Conservation (phyloP, 257 asterid species). For the Solanum etuberosum region DNA sequence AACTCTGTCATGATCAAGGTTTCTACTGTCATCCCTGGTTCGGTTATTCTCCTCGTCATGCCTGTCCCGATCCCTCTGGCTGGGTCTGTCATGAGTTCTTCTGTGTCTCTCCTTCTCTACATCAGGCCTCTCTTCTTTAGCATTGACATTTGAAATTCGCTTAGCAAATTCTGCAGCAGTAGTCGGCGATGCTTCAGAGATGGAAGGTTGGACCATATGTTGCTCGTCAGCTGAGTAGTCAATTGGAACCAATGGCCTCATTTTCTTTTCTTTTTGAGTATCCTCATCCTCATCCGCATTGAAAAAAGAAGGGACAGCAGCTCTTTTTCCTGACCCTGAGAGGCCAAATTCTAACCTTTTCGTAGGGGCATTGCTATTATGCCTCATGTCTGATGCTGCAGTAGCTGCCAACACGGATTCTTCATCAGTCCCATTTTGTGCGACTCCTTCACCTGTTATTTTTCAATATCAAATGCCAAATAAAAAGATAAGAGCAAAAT, state of each 20-base stretch:
- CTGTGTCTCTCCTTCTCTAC: slow-evolving; percentile 59
- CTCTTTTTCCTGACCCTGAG: slow-evolving; percentile 72
- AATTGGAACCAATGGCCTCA: slow-evolving; percentile 97
- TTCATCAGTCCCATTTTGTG: slow-evolving; percentile 51
- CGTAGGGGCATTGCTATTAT: slow-evolving; percentile 49
- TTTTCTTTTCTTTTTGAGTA: slow-evolving; percentile 84
- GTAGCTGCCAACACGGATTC: slow-evolving; percentile 25
- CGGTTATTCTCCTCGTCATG: slow-evolving; percentile 40
- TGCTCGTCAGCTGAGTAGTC: slow-evolving; percentile 92
- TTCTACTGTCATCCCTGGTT: slow-evolving; percentile 48
- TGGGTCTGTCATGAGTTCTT: slow-evolving; percentile 61
- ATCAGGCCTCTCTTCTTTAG: slow-evolving; percentile 63
- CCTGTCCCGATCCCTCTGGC: slow-evolving; percentile 73
- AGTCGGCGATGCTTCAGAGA: slow-evolving; percentile 44
- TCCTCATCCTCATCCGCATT: slow-evolving; percentile 93
- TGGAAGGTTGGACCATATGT: slow-evolving; percentile 34
- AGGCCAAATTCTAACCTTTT: slow-evolving; percentile 92
- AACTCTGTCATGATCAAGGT: slow-evolving; percentile 47
- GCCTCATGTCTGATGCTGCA: slow-evolving; percentile 36
- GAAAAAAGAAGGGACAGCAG: slow-evolving; percentile 88
- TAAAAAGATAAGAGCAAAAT: background rate
- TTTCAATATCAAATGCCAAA: background rate
- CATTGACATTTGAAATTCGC: slow-evolving; percentile 41
- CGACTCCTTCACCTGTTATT: slow-evolving; percentile 42
- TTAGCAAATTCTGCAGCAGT: slow-evolving; percentile 66